Base-by-base conservation (phyloP, 768 basidiomycete genomes). In the Pleurotus tuber-regium region DNA sequence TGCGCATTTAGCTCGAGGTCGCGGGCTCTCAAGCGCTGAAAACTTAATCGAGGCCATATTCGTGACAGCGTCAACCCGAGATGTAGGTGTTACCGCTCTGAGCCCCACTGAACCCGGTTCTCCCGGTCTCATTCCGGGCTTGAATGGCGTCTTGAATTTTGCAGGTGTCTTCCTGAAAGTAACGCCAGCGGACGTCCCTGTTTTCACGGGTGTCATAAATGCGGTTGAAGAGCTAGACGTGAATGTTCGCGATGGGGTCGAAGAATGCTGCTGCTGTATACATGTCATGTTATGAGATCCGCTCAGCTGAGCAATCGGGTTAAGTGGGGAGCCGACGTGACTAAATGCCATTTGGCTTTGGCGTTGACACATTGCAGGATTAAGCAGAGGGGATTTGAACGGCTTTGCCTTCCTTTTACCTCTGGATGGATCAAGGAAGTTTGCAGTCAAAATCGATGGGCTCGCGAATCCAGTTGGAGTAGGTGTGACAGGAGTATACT, bases 71-170 rank as follows among this genome's bases (percentile, higher is more conserved):
- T 44, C 16, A n/a, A 26, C 16, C 4, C 25, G 43, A 23, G 43
- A 25, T 24, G 25, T 53, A 29, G 52, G 46, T 46, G 52, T 42
- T 19, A 42, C 56, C 56, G 24, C 50, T 55, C 54, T 69, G 14
- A 48, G 26, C 9, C 50, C 43, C 25, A 28, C 8, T 28, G 28
- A 30, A 12, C 29, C n/a, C 11, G 31, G 2, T 48, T 31, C 16
- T 25, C 29, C 29, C 40, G 78, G 76, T 54, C 67, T 69, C 69
- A 77, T 70, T 23, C 76, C 78, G 4, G 64, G 48, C 59, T 86
- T 87, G 62, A 87, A 87, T 0, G 84, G 84, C 1, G 84, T 86
- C 5, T 44, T 57, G 9, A 43, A 28, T 41, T 70, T 71, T 8
- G 70, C 66, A 28, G 72, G 66, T 4, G 65, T 64, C 25, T 54